Evolutionary conservation across 139 green algal genomes (phyloP).

Genomic region (Picochlorum sp.): DNA sequence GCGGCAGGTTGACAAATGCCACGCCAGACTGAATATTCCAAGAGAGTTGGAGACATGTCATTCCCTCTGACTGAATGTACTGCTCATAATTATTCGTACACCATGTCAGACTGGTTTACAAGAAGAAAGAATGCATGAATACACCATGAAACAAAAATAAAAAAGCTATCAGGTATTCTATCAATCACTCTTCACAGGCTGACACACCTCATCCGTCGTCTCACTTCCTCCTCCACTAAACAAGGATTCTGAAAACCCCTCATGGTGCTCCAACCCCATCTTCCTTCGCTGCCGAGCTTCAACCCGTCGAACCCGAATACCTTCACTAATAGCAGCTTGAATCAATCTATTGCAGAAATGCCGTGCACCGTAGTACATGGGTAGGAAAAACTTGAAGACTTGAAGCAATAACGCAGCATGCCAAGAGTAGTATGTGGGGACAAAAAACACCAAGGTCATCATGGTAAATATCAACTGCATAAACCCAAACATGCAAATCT

Average conservation of each 20-base stretch:
- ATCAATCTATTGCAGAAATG: slow-evolving; percentile 6
- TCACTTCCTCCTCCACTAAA: not conserved
- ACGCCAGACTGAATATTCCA: too few species aligned
- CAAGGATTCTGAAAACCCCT: not conserved
- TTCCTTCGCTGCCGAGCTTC: not conserved
- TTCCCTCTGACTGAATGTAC: too few species aligned
- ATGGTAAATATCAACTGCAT: slow-evolving; percentile 42
- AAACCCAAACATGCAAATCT: slow-evolving; percentile 31
- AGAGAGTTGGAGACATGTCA: too few species aligned
- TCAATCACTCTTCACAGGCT: not conserved
- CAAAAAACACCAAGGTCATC: slow-evolving; percentile 15
- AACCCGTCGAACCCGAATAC: not conserved
- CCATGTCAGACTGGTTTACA: too few species aligned
- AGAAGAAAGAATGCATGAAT: too few species aligned
- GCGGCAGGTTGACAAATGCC: too few species aligned
- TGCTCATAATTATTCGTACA: too few species aligned
- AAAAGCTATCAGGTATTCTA: not conserved
- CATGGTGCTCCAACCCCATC: not conserved
- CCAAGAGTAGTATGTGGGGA: slow-evolving; percentile 29
- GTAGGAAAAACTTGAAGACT: slow-evolving; percentile 18
- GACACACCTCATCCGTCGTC: not conserved
- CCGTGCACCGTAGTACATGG: slow-evolving; percentile 3
- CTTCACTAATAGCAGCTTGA: slow-evolving; percentile 3
- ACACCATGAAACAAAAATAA: too few species aligned
- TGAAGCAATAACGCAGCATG: slow-evolving; percentile 24